These are phyloP conservation scores for Monosporozyma servazzii DNA, from an alignment of 805 yeast genomes.

Conservation along the genomic window DNA sequence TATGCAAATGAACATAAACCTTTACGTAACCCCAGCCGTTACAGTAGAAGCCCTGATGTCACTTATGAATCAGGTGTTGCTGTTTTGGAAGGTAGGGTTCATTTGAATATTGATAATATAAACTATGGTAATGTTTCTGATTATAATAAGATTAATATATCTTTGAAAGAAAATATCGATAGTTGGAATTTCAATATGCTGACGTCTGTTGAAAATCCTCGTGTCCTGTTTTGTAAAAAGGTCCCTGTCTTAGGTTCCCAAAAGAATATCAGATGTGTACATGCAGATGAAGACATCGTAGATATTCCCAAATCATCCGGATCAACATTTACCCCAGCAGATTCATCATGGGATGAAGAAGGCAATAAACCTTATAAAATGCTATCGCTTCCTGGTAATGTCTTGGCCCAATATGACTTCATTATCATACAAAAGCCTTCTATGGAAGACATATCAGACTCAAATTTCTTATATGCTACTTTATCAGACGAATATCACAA, in stretches of 20 bases:
- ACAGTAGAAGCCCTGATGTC: conserved; percentile 3
- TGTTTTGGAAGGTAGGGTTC: not conserved
- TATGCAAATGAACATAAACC: conserved; percentile 13
- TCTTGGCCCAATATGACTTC: conserved; percentile 38
- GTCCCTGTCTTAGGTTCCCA: not conserved
- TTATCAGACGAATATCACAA: conserved; percentile 3
- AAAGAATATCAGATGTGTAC: conserved; percentile 34
- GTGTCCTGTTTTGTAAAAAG: conserved; percentile 12
- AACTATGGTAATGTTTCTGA: not conserved
- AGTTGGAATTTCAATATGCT: conserved; percentile 10
- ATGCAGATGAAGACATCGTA: conserved; percentile 32
- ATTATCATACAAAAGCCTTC: conserved; percentile 38
- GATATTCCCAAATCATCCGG: conserved; percentile 44
- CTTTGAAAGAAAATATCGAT: not conserved
- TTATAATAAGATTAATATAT: conserved; percentile 2
- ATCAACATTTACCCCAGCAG: conserved; percentile 31
- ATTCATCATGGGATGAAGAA: conserved; percentile 50
- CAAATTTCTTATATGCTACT: conserved; percentile 17
- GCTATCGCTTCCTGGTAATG: conserved; percentile 33
- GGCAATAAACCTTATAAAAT: conserved; percentile 39
- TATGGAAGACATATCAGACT: conserved; percentile 7
- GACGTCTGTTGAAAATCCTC: conserved; percentile 10
- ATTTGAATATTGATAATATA: not conserved
- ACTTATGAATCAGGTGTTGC: conserved; percentile 2
- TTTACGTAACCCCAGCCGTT: not conserved